phyloP scores from a whole-genome alignment of 2,329 filamentous ascomycete genomes.

The Fusarium drepaniforme region DNA sequence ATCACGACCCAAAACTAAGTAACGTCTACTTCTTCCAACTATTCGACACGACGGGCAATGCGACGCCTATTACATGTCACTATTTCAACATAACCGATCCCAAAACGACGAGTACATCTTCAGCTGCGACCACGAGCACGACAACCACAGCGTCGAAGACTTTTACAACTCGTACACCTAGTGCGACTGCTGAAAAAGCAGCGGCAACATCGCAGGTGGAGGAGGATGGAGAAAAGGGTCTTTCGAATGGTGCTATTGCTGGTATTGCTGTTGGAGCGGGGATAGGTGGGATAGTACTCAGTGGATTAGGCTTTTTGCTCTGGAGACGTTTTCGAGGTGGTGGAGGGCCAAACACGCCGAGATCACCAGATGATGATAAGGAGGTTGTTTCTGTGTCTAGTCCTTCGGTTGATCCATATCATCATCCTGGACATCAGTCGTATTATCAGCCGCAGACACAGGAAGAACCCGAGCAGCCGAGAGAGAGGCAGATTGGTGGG shows the following conservation, averaged over 20 bases:
- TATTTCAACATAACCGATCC: constrained; percentile 15
- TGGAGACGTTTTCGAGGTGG: not conserved
- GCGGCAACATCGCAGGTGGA: not conserved
- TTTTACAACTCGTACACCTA: not conserved
- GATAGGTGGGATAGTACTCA: not conserved
- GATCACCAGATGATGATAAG: not conserved
- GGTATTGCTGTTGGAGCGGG: not conserved
- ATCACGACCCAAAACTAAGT: not conserved
- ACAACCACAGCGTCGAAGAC: not conserved
- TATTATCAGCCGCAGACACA: not conserved
- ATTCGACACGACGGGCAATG: not conserved
- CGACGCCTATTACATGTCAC: not conserved
- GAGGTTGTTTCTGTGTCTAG: not conserved
- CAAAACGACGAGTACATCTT: not conserved
- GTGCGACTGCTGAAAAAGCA: not conserved
- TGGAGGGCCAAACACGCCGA: too few relatives aligned
- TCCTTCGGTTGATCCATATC: not conserved
- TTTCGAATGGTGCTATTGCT: not conserved
- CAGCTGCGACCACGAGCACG: not conserved
- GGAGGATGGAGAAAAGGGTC: not conserved
- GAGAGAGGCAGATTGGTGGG: not conserved
- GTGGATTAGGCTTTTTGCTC: not conserved
- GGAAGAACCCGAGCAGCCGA: not conserved
- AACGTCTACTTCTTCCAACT: constrained; percentile 11
- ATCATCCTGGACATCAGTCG: not conserved